Evolutionary conservation across 2,329 filamentous ascomycete genomes (phyloP).

Genomic region (Polytolypa hystricis): DNA sequence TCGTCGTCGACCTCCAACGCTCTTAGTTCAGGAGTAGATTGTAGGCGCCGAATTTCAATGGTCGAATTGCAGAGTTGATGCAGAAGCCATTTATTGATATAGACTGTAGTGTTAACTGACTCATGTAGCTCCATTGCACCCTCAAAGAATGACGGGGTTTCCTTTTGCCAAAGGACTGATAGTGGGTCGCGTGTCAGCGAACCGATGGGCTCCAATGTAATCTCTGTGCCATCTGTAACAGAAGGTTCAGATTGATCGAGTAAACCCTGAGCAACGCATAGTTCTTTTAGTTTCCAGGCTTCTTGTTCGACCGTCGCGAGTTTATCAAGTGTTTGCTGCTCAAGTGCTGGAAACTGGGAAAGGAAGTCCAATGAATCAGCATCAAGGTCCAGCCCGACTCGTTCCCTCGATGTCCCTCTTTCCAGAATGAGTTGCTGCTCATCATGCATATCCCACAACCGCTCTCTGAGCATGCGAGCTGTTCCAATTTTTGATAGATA

Average conservation of each 20-base stretch:
- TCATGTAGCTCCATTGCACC: neutral
- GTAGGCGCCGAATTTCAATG: neutral
- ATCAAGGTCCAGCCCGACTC: neutral
- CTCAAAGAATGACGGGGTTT: neutral
- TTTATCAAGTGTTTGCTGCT: neutral
- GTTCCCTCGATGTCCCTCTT: neutral
- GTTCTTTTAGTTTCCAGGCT: neutral
- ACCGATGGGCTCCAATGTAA: neutral
- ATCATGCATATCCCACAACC: neutral
- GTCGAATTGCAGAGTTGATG: neutral
- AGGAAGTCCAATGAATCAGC: constrained; percentile 1
- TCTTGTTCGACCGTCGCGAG: neutral
- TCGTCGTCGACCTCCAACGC: neutral
- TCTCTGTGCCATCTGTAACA: neutral
- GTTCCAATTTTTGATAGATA: neutral
- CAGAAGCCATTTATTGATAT: constrained; percentile 3
- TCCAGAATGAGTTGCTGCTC: neutral
- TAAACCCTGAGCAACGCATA: neutral
- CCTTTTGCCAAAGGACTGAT: neutral
- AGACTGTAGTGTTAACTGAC: neutral
- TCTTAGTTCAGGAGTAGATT: neutral
- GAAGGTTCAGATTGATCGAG: neutral
- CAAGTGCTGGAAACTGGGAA: neutral
- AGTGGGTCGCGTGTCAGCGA: neutral
- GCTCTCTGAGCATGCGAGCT: neutral